phyloP scores from a whole-genome alignment of 1,139 yeast genomes.

The Kodamaea arcana region DNA sequence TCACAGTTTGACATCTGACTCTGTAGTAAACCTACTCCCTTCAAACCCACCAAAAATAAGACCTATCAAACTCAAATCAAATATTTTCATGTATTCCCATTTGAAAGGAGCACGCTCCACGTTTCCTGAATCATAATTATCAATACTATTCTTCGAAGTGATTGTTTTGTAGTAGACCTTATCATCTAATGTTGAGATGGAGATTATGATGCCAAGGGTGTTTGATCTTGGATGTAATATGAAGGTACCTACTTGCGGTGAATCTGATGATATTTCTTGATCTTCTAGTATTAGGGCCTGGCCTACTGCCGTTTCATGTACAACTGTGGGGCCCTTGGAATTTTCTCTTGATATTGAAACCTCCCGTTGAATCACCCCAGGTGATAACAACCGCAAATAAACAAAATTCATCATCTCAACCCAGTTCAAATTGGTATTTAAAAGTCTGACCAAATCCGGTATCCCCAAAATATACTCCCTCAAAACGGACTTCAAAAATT shows the following conservation, averaged over 20 bases:
- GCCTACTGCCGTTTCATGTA: too few species aligned
- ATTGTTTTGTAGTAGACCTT: conserved; percentile 5
- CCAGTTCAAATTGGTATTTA: conserved; percentile 9
- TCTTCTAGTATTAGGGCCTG: too few species aligned
- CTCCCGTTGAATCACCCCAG: neutral
- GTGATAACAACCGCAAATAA: conserved; percentile 3
- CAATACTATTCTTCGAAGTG: conserved; percentile 5
- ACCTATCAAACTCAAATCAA: conserved; percentile 6
- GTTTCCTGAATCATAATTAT: conserved; percentile 3
- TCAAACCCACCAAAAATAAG: conserved; percentile 1
- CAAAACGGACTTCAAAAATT: conserved; percentile 2
- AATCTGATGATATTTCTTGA: neutral
- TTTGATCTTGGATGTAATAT: conserved; percentile 5
- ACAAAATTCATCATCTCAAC: conserved; percentile 12
- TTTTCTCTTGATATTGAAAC: neutral
- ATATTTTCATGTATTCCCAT: conserved; percentile 1
- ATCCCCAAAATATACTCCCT: conserved; percentile 1
- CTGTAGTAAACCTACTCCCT: too few species aligned
- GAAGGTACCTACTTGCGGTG: conserved; percentile 2
- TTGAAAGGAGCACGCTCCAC: conserved; percentile 2
- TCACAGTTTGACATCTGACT: too few species aligned
- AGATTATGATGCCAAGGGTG: conserved; percentile 5
- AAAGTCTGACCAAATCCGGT: conserved; percentile 3
- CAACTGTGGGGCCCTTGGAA: neutral
- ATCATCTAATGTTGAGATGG: conserved; percentile 2